Evolutionary conservation across 495 filamentous ascomycete species (phyloP), one percentile per base, ranked within the genome.

Genomic region (Hypoxylon trugodes): DNA sequence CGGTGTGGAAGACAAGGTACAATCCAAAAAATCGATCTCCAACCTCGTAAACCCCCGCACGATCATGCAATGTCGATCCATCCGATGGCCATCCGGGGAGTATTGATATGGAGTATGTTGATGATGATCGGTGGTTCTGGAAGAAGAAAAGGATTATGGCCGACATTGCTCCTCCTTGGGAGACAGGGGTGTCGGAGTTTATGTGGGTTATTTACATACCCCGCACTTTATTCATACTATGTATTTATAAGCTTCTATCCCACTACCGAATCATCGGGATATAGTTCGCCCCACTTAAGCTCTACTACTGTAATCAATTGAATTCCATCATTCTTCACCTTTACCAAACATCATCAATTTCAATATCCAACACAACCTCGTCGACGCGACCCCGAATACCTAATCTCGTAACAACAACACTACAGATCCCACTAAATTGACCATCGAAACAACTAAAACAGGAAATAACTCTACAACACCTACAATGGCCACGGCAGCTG

Each of bases 1-100:
- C 36, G 26, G 51, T 51, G 33, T 48, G 48, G n/a, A 35, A 32
- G 19, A 41, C 1, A 28, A 26, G 38, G 32, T 9, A 25, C 9
- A 9, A 41, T 4, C 28, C 12, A 42, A 53, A 3, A 22, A 54
- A 41, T 21, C n/a, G 9, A 37, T 22, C 41, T 10, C 7, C 35
- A 41, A 28, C 38, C 35, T 36, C 42, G n/a, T n/a, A n/a, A 43
- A 56, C 22, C 62, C 56, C 62, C 56, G 40, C 62, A 59, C 42
- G 4, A 26, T 50, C 18, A 65, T 66, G 62, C 56, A 60, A 55
- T 55, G 62, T 40, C 25, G 55, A 60, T 65, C 55, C 56, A 49
- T 55, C 24, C 36, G 30, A 12, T 42, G 19, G n/a, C 32, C 35
- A 24, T 32, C n/a, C n/a, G n/a, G n/a, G n/a, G n/a, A n/a, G n/a